A percentile compares a stretch with the other conserved stretches of the same genome.
Evolutionary conservation across 192 early-diverging fungal genomes (phyloP).

Genomic region (Allomyces macrogynus): DNA sequence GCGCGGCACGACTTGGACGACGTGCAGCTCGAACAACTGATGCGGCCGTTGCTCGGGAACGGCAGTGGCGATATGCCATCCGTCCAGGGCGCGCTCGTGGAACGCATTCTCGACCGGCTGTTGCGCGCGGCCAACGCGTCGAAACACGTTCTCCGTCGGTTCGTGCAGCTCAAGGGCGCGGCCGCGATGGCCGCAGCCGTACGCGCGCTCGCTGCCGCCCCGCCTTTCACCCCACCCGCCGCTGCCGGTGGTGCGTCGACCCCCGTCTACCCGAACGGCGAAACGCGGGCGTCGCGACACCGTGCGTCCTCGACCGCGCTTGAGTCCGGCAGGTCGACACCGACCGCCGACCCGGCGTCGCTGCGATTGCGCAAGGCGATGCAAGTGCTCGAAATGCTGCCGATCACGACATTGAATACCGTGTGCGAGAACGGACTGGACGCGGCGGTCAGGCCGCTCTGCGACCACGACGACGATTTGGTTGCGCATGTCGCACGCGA

Average conservation of each 20-base stretch:
- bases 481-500: slow-evolving; percentile 24
- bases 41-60: no score
- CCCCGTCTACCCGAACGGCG: slow-evolving; percentile 36
- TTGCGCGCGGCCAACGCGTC: no score
- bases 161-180: no score
- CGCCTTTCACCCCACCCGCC: not conserved
- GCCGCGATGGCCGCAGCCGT: no score
- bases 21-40: no score
- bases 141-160: no score
- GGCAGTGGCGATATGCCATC: no score
- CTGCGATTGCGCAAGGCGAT: slow-evolving; percentile 11
- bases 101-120: no score
- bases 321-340: no score
- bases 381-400: slow-evolving; percentile 47
- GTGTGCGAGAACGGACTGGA: slow-evolving; percentile 60
- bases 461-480: slow-evolving; percentile 19
- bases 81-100: no score
- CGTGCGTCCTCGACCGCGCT: not conserved
- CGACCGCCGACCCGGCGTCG: no score
- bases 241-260: slow-evolving; percentile 23
- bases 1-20: no score
- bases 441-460: slow-evolving; percentile 32
- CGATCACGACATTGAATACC: slow-evolving; percentile 56
- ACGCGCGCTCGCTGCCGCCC: not conserved
- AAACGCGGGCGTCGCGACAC: slow-evolving; percentile 12